Percentiles rank a stretch among this genome's conserved stretches.
Evolutionary conservation across 352 stramenopile species (phyloP).

Genomic region (Peronosclerospora sorghi): DNA sequence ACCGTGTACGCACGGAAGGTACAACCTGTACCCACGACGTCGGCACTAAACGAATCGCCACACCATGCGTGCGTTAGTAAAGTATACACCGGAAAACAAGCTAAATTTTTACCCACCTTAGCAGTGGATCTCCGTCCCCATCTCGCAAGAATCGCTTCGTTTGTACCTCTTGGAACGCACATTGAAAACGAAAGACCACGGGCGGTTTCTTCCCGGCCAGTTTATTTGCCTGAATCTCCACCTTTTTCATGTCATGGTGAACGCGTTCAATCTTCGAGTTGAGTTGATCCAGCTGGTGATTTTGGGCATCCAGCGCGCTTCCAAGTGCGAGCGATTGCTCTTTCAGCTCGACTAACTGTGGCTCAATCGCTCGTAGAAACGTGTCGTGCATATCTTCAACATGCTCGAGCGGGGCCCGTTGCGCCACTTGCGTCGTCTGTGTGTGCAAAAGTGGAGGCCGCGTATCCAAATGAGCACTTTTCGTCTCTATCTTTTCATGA

Average conservation of each 20-base stretch:
- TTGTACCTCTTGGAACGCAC: conserved; percentile 52
- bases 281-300: conserved; percentile 45
- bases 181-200: conserved; percentile 49
- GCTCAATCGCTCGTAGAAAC: conserved; percentile 43
- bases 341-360: conserved; percentile 56
- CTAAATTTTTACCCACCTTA: conserved; percentile 30
- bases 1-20: conserved; percentile 66
- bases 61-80: not conserved
- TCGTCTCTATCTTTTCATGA: conserved; percentile 18
- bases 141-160: conserved; percentile 45
- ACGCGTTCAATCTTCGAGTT: conserved; percentile 53
- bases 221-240: conserved; percentile 52
- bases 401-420: not conserved
- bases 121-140: conserved; percentile 38
- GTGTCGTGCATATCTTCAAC: conserved; percentile 24
- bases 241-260: conserved; percentile 59
- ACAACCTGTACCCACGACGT: conserved; percentile 48
- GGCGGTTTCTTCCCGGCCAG: conserved; percentile 27
- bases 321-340: conserved; percentile 48
- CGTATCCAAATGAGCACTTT: too few relatives aligned
- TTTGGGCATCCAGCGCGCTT: conserved; percentile 49
- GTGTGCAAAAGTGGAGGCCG: not conserved
- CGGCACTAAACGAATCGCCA: conserved; percentile 25
- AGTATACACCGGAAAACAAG: not conserved
- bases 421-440: too few relatives aligned